phyloP scores from a whole-genome alignment of 1,139 yeast genomes.

The Geotrichum carabidarum region DNA sequence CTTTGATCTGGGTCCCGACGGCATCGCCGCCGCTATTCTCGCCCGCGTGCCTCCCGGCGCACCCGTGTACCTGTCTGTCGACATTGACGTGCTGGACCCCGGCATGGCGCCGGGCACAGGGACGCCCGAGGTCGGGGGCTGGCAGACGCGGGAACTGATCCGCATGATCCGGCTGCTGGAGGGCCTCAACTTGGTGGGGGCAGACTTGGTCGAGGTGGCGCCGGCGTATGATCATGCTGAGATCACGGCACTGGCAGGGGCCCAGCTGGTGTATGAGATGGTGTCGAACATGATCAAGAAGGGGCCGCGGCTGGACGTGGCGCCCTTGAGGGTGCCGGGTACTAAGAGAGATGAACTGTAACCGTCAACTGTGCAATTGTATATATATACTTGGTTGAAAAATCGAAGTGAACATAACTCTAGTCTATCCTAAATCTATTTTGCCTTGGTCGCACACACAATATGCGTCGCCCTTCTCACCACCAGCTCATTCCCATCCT shows the following conservation, averaged over 20 bases:
- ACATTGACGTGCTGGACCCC: constrained; percentile 77
- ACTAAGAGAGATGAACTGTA: constrained; percentile 12
- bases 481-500: constrained; percentile 6
- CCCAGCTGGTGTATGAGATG: constrained; percentile 67
- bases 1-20: constrained; percentile 43
- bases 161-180: constrained; percentile 57
- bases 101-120: constrained; percentile 81
- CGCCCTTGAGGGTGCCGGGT: neutral
- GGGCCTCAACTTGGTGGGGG: constrained; percentile 61
- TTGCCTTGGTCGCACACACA: constrained; percentile 4
- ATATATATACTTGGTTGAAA: neutral
- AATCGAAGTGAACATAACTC: neutral
- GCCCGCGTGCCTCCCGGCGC: constrained; percentile 47
- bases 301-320: constrained; percentile 34
- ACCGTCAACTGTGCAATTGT: too few relatives aligned
- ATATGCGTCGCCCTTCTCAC: constrained; percentile 14
- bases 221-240: constrained; percentile 71
- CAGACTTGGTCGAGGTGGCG: constrained; percentile 72
- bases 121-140: constrained; percentile 78
- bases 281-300: constrained; percentile 69
- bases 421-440: neutral
- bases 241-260: constrained; percentile 69
- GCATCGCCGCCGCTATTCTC: constrained; percentile 53
- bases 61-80: constrained; percentile 69
- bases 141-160: constrained; percentile 70